A percentile compares a stretch with the other conserved stretches of the same genome.
Conservation (phyloP, 2,329 filamentous ascomycete genomes). For the Pseudogymnoascus sp. region DNA sequence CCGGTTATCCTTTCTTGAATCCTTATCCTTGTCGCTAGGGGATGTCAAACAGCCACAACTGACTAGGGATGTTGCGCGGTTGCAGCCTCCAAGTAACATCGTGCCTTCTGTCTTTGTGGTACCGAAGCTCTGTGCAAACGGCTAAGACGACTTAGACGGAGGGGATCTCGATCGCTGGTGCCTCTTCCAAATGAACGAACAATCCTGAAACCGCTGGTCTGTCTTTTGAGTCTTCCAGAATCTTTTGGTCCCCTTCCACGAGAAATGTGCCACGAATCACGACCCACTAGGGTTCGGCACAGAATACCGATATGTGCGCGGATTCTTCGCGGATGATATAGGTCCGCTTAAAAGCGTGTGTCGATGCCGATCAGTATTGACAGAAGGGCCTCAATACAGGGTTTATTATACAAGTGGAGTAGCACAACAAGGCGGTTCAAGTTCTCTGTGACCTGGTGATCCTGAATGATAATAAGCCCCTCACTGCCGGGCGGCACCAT, state of each 20-base stretch:
- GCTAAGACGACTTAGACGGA: not conserved
- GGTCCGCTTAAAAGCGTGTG: slow-evolving; percentile 1
- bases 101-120: not conserved
- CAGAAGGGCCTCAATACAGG: slow-evolving; percentile 5
- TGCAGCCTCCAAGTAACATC: slow-evolving; percentile 6
- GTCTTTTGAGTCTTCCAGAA: slow-evolving; percentile 8
- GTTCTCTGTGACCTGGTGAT: slow-evolving; percentile 1
- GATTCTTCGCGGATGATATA: slow-evolving; percentile 1
- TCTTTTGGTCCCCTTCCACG: slow-evolving; percentile 2
- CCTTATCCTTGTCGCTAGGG: not conserved
- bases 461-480: not conserved
- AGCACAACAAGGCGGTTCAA: slow-evolving; percentile 1
- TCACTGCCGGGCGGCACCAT: slow-evolving; percentile 5
- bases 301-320: not conserved
- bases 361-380: not conserved
- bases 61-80: not conserved
- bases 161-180: slow-evolving; percentile 5
- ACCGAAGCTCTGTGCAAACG: slow-evolving; percentile 7
- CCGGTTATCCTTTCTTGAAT: not conserved
- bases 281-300: slow-evolving; percentile 3
- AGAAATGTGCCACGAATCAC: slow-evolving; percentile 7
- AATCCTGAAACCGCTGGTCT: not conserved
- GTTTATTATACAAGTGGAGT: slow-evolving; percentile 4
- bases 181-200: not conserved
- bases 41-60: not conserved